These are phyloP conservation scores for Sistotremastrum suecicum DNA, from an alignment of 768 basidiomycete genomes.

Conservation along the genomic window DNA sequence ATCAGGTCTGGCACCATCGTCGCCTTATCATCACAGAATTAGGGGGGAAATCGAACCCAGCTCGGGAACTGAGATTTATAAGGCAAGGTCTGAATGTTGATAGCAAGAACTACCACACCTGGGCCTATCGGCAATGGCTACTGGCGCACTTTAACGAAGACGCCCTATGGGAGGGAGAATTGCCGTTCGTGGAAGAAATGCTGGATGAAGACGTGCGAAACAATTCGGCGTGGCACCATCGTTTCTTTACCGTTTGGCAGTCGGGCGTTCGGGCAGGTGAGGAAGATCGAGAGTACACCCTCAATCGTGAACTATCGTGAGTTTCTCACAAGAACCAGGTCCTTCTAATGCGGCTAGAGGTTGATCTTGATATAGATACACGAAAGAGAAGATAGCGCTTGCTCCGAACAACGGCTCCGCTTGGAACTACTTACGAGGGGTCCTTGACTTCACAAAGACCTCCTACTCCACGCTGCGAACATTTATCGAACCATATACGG, in stretches of 20 bases:
- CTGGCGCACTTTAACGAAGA: constrained; percentile 71
- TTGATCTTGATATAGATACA: constrained; percentile 35
- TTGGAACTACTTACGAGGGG: constrained; percentile 92
- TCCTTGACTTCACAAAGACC: constrained; percentile 46
- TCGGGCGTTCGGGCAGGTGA: constrained; percentile 49
- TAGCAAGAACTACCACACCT: constrained; percentile 97
- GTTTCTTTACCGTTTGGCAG: constrained; percentile 76
- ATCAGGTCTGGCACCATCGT: constrained; percentile 97
- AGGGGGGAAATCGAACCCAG: constrained; percentile 18
- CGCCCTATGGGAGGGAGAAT: constrained; percentile 58
- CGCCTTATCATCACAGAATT: constrained; percentile 53
- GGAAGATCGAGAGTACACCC: constrained; percentile 41
- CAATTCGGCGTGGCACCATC: constrained; percentile 96
- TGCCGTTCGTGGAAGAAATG: constrained; percentile 61
- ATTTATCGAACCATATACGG: constrained; percentile 58
- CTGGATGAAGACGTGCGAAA: constrained; percentile 72
- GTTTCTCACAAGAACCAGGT: constrained; percentile 16
- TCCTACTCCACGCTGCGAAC: constrained; percentile 40
- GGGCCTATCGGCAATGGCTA: constrained; percentile 95
- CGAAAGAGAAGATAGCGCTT: constrained; percentile 69
- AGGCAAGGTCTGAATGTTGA: constrained; percentile 57
- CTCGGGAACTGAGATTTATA: constrained; percentile 67
- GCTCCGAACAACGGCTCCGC: constrained; percentile 90
- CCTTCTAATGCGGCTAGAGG: not conserved
- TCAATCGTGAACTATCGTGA: constrained; percentile 64